Conservation (phyloP, 177 flowering plant genomes). For the Telopea speciosissima region DNA sequence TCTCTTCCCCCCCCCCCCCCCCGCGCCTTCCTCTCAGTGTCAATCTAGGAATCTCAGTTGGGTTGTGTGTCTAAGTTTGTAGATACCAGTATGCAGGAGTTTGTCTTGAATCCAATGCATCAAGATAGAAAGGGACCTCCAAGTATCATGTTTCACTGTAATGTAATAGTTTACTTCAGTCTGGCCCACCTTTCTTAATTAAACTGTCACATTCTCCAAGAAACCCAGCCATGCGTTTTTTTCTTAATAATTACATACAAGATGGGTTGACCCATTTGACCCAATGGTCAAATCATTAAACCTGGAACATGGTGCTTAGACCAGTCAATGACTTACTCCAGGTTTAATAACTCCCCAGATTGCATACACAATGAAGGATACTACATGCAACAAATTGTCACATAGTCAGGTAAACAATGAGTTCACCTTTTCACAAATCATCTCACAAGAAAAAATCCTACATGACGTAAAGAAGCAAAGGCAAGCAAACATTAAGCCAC, state of each 20-base stretch:
- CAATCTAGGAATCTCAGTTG: too few relatives aligned
- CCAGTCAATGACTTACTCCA: too few relatives aligned
- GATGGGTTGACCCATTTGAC: too few relatives aligned
- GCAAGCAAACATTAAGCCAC: not conserved
- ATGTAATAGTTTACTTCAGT: not conserved
- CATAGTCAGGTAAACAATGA: not conserved
- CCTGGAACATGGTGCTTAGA: too few relatives aligned
- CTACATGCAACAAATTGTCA: not conserved
- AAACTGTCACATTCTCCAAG: too few relatives aligned
- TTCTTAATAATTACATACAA: not conserved
- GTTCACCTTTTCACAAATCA: not conserved
- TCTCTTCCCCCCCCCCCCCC: too few relatives aligned
- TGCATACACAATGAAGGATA: not conserved
- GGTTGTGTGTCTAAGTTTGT: too few relatives aligned
- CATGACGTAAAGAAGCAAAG: not conserved
- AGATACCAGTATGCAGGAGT: not conserved
- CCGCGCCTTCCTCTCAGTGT: too few relatives aligned
- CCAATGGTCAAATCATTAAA: too few relatives aligned
- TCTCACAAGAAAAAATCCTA: not conserved
- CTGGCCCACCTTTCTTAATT: too few relatives aligned
- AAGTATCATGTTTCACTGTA: not conserved
- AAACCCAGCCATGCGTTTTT: not conserved
- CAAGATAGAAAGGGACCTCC: not conserved
- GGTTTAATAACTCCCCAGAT: too few relatives aligned
- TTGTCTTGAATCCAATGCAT: not conserved